Percentiles rank a stretch among this genome's conserved stretches.
Conservation (phyloP, 2,329 filamentous ascomycete species). For the Cladosporium sp. region DNA sequence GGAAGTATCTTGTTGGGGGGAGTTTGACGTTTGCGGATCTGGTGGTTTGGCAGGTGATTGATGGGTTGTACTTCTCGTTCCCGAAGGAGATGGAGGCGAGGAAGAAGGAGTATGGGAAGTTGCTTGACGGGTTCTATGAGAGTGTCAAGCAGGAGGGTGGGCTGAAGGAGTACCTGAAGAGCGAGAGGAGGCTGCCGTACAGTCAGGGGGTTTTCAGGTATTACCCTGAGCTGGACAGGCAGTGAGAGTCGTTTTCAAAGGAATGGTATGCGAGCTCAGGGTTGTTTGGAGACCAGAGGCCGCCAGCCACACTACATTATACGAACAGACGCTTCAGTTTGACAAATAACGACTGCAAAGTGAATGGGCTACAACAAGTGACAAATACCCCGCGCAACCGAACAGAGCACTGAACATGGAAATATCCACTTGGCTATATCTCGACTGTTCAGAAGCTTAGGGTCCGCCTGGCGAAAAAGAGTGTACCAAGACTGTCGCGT, state of each 20-base stretch:
- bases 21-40: constrained; percentile 66
- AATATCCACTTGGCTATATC: too few relatives aligned
- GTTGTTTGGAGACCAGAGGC: too few relatives aligned
- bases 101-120: constrained; percentile 51
- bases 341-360: too few relatives aligned
- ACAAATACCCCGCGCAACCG: too few relatives aligned
- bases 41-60: constrained; percentile 62
- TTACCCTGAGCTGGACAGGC: constrained; percentile 64
- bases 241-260: constrained; percentile 14
- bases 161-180: constrained; percentile 63
- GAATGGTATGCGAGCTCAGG: too few relatives aligned
- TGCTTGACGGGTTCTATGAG: constrained; percentile 58
- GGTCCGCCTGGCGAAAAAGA: too few relatives aligned
- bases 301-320: too few relatives aligned
- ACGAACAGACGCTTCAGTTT: too few relatives aligned
- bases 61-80: constrained; percentile 57
- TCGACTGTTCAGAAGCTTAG: too few relatives aligned
- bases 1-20: constrained; percentile 59
- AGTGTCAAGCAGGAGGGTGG: constrained; percentile 56
- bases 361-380: too few relatives aligned
- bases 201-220: constrained; percentile 61
- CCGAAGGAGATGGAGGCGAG: constrained; percentile 57
- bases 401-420: too few relatives aligned
- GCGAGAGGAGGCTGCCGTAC: constrained; percentile 57
- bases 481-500: too few relatives aligned